A percentile compares a stretch with the other conserved stretches of the same genome.
These are phyloP conservation scores for Colletotrichum melonis DNA, from an alignment of 2,329 filamentous ascomycete species.

Conservation along the genomic window DNA sequence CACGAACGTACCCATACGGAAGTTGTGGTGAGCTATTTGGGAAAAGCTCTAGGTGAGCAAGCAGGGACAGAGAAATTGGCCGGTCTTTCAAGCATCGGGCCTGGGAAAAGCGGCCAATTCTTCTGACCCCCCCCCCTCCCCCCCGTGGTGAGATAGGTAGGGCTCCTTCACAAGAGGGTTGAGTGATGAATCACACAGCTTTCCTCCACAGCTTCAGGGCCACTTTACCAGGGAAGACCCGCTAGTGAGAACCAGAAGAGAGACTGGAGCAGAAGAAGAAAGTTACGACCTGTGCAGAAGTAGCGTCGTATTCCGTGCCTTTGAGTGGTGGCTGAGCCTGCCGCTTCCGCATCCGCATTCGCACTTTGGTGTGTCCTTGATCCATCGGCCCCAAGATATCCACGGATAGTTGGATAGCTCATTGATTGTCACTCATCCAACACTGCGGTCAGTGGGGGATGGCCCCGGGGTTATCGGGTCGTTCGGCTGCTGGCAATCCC, in stretches of 20 bases:
- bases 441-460: constrained; percentile 8
- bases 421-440: neutral
- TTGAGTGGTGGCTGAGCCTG: constrained; percentile 22
- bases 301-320: constrained; percentile 23
- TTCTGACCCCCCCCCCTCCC: too few species aligned
- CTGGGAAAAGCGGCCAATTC: too few species aligned
- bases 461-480: constrained; percentile 26
- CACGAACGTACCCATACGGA: neutral
- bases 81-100: too few species aligned
- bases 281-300: constrained; percentile 28
- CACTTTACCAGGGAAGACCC: neutral
- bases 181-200: neutral
- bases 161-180: neutral
- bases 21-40: neutral
- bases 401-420: neutral
- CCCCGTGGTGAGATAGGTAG: neutral
- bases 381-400: neutral
- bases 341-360: constrained; percentile 32
- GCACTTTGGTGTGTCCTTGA: constrained; percentile 2
- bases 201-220: neutral
- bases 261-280: neutral
- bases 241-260: neutral
- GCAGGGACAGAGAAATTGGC: too few species aligned
- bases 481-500: constrained; percentile 26
- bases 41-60: neutral